Conservation (phyloP, 2,329 filamentous ascomycete genomes). For the Pseudogymnoascus sp. region DNA sequence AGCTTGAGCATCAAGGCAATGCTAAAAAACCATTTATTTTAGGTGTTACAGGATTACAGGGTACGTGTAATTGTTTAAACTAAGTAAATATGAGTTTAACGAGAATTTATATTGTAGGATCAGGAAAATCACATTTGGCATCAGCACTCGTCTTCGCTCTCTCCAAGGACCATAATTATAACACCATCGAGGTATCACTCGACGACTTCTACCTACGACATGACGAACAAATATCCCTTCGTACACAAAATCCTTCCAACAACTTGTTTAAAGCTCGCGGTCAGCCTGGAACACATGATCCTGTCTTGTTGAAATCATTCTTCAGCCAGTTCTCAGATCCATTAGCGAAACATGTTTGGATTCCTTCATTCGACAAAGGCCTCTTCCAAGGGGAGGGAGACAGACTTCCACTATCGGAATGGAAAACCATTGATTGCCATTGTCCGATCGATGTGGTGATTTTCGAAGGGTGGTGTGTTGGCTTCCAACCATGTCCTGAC, state of each 20-base stretch:
- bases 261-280: slow-evolving; percentile 74
- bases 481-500: slow-evolving; percentile 52
- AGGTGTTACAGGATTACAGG: not conserved
- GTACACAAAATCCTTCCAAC: slow-evolving; percentile 60
- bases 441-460: slow-evolving; percentile 45
- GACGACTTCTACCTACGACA: slow-evolving; percentile 86
- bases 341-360: slow-evolving; percentile 20
- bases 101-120: not conserved
- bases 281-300: slow-evolving; percentile 56
- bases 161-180: not conserved
- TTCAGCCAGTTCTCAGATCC: slow-evolving; percentile 10
- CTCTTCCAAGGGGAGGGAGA: slow-evolving; percentile 58
- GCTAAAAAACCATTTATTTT: not conserved
- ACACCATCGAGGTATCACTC: slow-evolving; percentile 31
- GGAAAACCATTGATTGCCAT: slow-evolving; percentile 39
- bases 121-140: not conserved
- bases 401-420: slow-evolving; percentile 44
- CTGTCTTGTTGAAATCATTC: slow-evolving; percentile 11
- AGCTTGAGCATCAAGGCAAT: not conserved
- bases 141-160: not conserved
- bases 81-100: not conserved
- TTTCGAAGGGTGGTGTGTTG: slow-evolving; percentile 69
- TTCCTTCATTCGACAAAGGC: slow-evolving; percentile 64
- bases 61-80: not conserved
- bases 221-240: slow-evolving; percentile 58